Evolutionary conservation across 805 yeast genomes (phyloP).

Genomic region (Zygotorulaspora sp.): DNA sequence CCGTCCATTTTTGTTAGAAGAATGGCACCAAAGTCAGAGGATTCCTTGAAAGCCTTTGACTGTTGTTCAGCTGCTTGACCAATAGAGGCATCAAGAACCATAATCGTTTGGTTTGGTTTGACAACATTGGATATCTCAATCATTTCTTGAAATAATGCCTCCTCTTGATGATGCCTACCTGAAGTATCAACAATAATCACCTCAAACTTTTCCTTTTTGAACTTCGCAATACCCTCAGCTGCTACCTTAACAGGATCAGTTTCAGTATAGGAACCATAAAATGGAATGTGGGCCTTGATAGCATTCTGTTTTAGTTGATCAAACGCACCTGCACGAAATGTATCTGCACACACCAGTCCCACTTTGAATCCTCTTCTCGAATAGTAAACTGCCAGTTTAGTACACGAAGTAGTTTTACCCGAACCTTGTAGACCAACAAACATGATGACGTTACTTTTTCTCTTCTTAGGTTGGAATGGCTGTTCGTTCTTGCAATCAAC

Average conservation of each 20-base stretch:
- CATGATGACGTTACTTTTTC: conserved; percentile 79
- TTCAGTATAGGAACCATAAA: conserved; percentile 90
- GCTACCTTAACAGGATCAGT: conserved; percentile 94
- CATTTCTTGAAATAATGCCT: conserved; percentile 89
- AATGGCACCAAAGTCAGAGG: conserved; percentile 90
- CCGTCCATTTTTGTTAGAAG: conserved; percentile 96
- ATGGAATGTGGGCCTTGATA: conserved; percentile 89
- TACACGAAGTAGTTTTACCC: conserved; percentile 97
- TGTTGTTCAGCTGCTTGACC: conserved; percentile 98
- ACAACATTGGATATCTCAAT: conserved; percentile 84
- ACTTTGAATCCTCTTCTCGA: conserved; percentile 91
- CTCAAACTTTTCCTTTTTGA: conserved; percentile 87
- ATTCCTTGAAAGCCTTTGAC: conserved; percentile 88
- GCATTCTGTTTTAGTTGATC: conserved; percentile 98
- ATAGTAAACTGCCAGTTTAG: conserved; percentile 91
- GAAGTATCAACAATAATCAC: conserved; percentile 95
- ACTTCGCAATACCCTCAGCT: conserved; percentile 83
- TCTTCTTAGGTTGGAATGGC: conserved; percentile 82
- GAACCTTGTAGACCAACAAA: conserved; percentile 98
- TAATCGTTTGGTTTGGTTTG: conserved; percentile 89
- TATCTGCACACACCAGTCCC: conserved; percentile 97
- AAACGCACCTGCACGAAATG: conserved; percentile 99
- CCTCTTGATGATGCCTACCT: conserved; percentile 96
- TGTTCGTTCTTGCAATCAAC: conserved; percentile 59
- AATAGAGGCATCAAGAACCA: conserved; percentile 95